These are phyloP conservation scores for Ophiostoma sp. DNA, from an alignment of 2,329 filamentous ascomycete genomes.

Conservation along the genomic window DNA sequence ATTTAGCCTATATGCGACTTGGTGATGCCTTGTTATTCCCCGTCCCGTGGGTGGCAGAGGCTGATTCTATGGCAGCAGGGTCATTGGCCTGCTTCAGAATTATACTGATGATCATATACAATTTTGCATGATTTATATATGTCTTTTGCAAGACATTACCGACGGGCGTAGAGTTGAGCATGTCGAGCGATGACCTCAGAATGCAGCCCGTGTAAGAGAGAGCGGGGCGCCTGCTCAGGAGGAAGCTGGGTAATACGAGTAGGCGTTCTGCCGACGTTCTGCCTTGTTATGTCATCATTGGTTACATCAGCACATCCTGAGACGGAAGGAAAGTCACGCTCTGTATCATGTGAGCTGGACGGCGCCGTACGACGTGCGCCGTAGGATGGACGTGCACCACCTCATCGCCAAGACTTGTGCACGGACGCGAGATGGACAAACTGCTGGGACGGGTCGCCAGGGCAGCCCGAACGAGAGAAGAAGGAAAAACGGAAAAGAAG, in stretches of 20 bases:
- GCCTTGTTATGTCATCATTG: neutral
- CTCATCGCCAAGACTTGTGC: neutral
- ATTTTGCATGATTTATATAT: too few species aligned
- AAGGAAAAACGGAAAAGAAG: neutral
- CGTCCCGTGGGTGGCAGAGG: too few species aligned
- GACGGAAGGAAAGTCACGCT: neutral
- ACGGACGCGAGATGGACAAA: slow-evolving; percentile 8
- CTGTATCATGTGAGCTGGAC: neutral
- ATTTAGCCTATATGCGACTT: slow-evolving; percentile 10
- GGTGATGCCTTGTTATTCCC: slow-evolving; percentile 3
- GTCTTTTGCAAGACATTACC: neutral
- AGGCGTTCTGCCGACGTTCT: neutral
- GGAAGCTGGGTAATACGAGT: neutral
- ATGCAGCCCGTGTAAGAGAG: neutral
- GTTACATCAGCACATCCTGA: too few species aligned
- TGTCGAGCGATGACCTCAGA: slow-evolving; percentile 1
- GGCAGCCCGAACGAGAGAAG: neutral
- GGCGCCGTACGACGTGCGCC: neutral
- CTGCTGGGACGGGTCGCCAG: neutral
- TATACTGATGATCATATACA: too few species aligned
- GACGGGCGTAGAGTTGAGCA: neutral
- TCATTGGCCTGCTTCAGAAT: neutral
- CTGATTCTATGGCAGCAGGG: neutral
- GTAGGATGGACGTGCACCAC: neutral
- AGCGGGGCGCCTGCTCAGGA: neutral